Evolutionary conservation across 441 rosid species (phyloP), one percentile per base, ranked within the genome.

Genomic region (Adansonia rubrostipa): DNA sequence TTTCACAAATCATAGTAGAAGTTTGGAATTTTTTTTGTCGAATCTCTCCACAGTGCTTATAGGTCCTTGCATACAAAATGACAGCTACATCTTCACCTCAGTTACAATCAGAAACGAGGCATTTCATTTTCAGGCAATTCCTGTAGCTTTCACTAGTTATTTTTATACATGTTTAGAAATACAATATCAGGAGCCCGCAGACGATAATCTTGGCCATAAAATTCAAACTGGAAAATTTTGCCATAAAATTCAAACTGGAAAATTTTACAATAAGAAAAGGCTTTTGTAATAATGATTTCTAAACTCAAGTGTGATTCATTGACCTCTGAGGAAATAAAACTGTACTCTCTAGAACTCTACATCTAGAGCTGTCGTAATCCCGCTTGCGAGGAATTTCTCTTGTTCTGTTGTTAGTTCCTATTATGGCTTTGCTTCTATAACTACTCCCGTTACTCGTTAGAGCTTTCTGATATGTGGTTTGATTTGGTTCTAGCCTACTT

Each of bases 281-380:
- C 40, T 36, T 36, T 36, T 36, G 40, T 36, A 36, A 36, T 36
- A 36, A 36, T 36, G 40, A 36, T 36, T 36, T 36, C 40, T 36
- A 36, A 36, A 36, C 40, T 36, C 40, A 36, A 36, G 40, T 36
- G 4, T 36, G 40, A 36, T 36, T 3, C 5, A 36, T 36, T 36
- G 40, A 36, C 40, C 40, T 36, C 40, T 36, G 40, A 36, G 40
- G 40, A 36, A 36, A 36, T 36, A 36, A 36, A 36, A 36, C 40
- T 36, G 4, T 36, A 36, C 40, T 36, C 40, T 36, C 40, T 36
- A 36, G 40, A 36, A 36, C 40, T 36, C 40, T 45, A 3, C 65
- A 61, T 61, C 44, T 24, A 62, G 67, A 62, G 13, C 67, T 62
- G 44, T 62, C 67, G 33, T 4, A 28, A 4, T 62, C 68, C 45